phyloP scores from a whole-genome alignment of 805 yeast genomes.

The Debaryomyces prosopidis region DNA sequence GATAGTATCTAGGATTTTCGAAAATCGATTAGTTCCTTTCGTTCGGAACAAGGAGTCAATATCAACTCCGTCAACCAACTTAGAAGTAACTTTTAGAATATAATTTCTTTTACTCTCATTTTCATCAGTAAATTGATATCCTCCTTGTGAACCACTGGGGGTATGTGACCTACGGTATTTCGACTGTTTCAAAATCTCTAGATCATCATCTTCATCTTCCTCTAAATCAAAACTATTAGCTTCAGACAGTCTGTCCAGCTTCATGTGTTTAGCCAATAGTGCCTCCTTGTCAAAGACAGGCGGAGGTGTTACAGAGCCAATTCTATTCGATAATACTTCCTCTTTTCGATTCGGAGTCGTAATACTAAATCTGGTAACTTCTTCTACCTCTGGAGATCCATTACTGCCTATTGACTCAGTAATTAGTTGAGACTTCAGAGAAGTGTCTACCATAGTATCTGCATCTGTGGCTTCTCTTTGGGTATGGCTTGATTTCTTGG shows the following conservation, averaged over 20 bases:
- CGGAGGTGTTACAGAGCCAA: constrained; percentile 5
- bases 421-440: background rate
- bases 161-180: background rate
- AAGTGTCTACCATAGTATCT: no score
- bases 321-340: background rate
- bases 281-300: constrained; percentile 14
- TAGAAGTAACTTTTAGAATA: constrained; percentile 27
- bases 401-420: background rate
- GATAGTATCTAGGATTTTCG: constrained; percentile 15
- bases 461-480: constrained; percentile 7
- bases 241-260: background rate
- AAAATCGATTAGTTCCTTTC: constrained; percentile 28
- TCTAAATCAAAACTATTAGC: constrained; percentile 1
- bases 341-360: no score
- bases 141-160: background rate
- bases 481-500: constrained; percentile 2
- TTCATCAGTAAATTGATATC: constrained; percentile 15
- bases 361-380: background rate
- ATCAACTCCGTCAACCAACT: constrained; percentile 11
- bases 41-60: constrained; percentile 19
- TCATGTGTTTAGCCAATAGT: constrained; percentile 10
- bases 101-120: constrained; percentile 32
- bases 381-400: background rate
- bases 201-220: constrained; percentile 8
- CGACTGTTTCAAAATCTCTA: background rate